Evolutionary conservation across 1,284 basidiomycete species (phyloP).

Genomic region (Austropuccinia psidii): DNA sequence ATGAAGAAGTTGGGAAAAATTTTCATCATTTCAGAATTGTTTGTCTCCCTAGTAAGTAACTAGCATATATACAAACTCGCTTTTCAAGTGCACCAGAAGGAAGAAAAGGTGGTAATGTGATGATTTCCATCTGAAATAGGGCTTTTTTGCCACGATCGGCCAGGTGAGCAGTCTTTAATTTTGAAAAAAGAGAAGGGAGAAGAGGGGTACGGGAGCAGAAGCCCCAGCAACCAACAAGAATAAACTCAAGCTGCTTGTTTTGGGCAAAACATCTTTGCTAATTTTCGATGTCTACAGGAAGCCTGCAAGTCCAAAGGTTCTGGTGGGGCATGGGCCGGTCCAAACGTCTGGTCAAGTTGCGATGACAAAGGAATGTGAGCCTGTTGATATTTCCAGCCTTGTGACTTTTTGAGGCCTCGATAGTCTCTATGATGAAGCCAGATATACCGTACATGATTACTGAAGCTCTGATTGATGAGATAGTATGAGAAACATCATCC

Average conservation of each 20-base stretch:
- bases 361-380: constrained; percentile 21
- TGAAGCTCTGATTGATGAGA: background rate
- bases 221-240: no score
- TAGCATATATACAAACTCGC: background rate
- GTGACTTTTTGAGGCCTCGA: background rate
- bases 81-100: background rate
- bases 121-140: no score
- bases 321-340: constrained; percentile 17
- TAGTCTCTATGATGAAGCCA: background rate
- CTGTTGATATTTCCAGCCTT: background rate
- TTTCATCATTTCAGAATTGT: constrained; percentile 4
- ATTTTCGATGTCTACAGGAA: constrained; percentile 9
- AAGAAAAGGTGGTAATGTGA: no score
- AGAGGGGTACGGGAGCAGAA: no score
- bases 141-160: constrained; percentile 23
- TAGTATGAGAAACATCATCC: constrained; percentile 21
- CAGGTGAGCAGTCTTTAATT: background rate
- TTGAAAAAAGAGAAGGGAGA: no score
- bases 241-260: no score
- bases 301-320: constrained; percentile 13
- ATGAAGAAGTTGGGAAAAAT: background rate
- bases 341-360: constrained; percentile 10
- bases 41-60: constrained; percentile 1
- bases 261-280: no score
- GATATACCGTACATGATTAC: no score